Conservation (phyloP, 805 yeast genomes). For the Zygosaccharomyces bailii region DNA sequence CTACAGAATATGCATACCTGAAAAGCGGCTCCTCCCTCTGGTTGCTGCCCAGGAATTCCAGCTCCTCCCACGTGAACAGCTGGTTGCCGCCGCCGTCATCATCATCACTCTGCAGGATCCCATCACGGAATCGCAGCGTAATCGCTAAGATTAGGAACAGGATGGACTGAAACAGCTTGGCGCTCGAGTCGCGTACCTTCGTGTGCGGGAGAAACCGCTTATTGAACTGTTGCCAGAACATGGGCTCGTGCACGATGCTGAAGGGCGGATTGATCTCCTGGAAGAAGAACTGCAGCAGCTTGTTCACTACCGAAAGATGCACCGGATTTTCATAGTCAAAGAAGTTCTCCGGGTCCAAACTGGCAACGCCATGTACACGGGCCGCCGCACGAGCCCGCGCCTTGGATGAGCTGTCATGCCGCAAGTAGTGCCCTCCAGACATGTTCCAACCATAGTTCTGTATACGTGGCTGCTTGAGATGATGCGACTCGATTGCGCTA, state of each 20-base stretch:
- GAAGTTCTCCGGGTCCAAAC: slow-evolving; percentile 20
- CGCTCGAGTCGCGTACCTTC: slow-evolving; percentile 31
- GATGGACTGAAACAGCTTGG: slow-evolving; percentile 51
- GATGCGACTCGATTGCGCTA: slow-evolving; percentile 31
- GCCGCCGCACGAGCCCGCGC: slow-evolving; percentile 21
- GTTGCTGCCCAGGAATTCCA: slow-evolving; percentile 8
- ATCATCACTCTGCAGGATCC: slow-evolving; percentile 12
- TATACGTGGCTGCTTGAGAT: slow-evolving; percentile 48
- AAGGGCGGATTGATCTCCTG: slow-evolving; percentile 50
- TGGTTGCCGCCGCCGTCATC: neutral
- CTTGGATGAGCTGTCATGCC: slow-evolving; percentile 28
- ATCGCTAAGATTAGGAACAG: slow-evolving; percentile 48
- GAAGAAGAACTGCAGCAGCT: slow-evolving; percentile 39
- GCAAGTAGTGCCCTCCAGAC: slow-evolving; percentile 53
- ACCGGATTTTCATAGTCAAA: slow-evolving; percentile 20
- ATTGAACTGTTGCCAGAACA: slow-evolving; percentile 49
- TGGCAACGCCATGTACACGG: slow-evolving; percentile 10
- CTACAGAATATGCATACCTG: slow-evolving; percentile 39
- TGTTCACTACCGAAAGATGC: slow-evolving; percentile 32
- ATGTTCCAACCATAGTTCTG: slow-evolving; percentile 66
- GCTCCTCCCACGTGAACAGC: slow-evolving; percentile 4
- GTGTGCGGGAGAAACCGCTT: slow-evolving; percentile 26
- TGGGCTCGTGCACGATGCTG: slow-evolving; percentile 50
- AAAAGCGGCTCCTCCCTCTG: slow-evolving; percentile 43
- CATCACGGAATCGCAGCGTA: slow-evolving; percentile 50